Base-by-base conservation (phyloP, 2,329 filamentous ascomycete species). In the Xylariaceae sp. region DNA sequence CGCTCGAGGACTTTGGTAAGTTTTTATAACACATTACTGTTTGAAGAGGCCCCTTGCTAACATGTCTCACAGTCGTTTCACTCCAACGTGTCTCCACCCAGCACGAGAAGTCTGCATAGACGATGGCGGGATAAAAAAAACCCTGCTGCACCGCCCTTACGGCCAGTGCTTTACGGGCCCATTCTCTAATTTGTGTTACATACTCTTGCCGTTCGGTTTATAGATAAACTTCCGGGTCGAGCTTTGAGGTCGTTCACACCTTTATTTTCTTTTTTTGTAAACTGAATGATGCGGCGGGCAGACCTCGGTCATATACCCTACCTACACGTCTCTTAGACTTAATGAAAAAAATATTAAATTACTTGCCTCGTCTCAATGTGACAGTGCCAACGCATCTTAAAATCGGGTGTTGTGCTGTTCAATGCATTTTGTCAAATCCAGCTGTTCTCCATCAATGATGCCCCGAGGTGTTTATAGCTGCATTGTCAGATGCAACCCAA, bases 81-180 rank as follows among this genome's bases (percentile, higher is more conserved):
- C 77, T 94, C 65, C 87, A 94, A 74, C 86, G 89, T 68, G 87
- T 93, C 53, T 91, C 88, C 41, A 93, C 86, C 48, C 87, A 93
- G 71, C 89, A 95, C 74, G 88, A 94, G 76, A 91, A 90, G 78
- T 86, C 81, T 54, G 74, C 81, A 67, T 90, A 85, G 49, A 53
- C 36, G 33, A 38, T 49, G 37, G 42, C 34, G 31, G 22, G 42
- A 26, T 26, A 11, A 6, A 42, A 46, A 11, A 6, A 42, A 46
- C 37, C 44, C 48, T 43, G 44, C 37, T 46, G 44, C 48, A 33
- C 8, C 11, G 11, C 41, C 44, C 43, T 44, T 40, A 47, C 51
- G 52, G 51, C 47, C 39, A 48, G 30, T 49, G 47, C 49, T 50
- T 44, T 13, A 45, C 44, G 43, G 41, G 50, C 49, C 44, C 33